These are phyloP conservation scores for Aspergillus nanangensis DNA, from an alignment of 495 filamentous ascomycete genomes.

Conservation along the genomic window DNA sequence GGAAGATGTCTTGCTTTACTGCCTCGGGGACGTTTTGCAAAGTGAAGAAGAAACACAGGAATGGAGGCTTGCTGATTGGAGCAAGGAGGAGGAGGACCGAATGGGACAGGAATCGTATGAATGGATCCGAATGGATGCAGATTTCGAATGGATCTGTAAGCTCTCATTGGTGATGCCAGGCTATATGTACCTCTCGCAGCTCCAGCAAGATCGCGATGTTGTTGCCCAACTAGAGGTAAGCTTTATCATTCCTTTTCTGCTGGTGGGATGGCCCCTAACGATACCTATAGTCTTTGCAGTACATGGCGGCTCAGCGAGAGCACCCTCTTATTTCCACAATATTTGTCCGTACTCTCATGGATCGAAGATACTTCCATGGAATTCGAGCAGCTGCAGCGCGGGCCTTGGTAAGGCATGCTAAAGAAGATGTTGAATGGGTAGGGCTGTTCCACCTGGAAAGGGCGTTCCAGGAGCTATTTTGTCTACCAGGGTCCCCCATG, in stretches of 20 bases:
- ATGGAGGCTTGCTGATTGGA: conserved; percentile 87
- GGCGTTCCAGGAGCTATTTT: conserved; percentile 85
- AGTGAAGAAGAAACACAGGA: conserved; percentile 73
- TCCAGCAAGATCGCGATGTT: conserved; percentile 96
- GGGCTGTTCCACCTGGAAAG: conserved; percentile 80
- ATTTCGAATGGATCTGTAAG: conserved; percentile 96
- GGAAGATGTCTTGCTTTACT: conserved; percentile 86
- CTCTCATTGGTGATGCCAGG: conserved; percentile 73
- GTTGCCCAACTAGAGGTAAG: conserved; percentile 84
- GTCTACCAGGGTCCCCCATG: conserved; percentile 64
- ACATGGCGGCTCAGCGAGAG: conserved; percentile 51
- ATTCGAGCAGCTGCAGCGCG: conserved; percentile 79
- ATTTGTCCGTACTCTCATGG: conserved; percentile 82
- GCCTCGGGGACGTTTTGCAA: conserved; percentile 85
- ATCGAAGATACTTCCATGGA: conserved; percentile 87
- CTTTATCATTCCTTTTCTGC: conserved; percentile 1
- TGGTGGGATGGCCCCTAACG: conserved; percentile 1
- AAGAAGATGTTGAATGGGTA: conserved; percentile 65
- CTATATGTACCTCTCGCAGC: conserved; percentile 96
- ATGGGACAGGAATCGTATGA: conserved; percentile 98
- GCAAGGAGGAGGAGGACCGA: conserved; percentile 71
- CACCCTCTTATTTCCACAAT: conserved; percentile 81
- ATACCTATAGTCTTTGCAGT: conserved; percentile 50
- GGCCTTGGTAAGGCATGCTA: conserved; percentile 69
- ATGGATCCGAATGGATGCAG: conserved; percentile 96